Evolutionary conservation across 2,329 filamentous ascomycete genomes (phyloP), one percentile per base, ranked within the genome.

Genomic region (Cyclaneusma minus): DNA sequence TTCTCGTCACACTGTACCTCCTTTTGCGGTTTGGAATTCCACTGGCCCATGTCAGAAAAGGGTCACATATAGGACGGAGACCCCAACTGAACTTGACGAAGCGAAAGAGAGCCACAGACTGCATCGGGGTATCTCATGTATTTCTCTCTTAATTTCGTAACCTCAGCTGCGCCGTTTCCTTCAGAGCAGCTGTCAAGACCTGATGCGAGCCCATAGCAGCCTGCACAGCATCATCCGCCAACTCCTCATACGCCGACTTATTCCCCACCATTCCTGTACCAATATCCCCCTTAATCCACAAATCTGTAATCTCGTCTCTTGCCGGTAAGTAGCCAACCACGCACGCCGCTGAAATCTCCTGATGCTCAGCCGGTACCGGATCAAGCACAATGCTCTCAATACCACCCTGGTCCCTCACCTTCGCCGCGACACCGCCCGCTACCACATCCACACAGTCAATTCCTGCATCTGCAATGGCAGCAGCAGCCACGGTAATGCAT

Each of bases 371-470:
- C 6, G 84, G 74, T 36, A 80, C 73, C 1, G 85, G 84, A 48
- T 95, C 87, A 24, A 93, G 56, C 13, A 93, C 65, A 32, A 77
- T 56, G 16, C 25, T 27, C 16, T 30, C 35, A 42, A 48, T 16
- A 43, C 38, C 30, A 48, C 48, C n/a, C 23, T 47, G 43, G 31
- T 43, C 52, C 36, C 51, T 48, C 9, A 89, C 73, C 24, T 92
- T 52, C 4, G 83, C 87, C 16, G 87, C 84, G 21, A 95, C 82
- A 15, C 89, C 89, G 7, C 85, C 89, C 16, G 79, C 70, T 11
- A 94, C 76, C 16, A 87, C 67, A 54, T 94, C 89, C 24, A 95
- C 75, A 46, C 84, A 94, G 47, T 98, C 89, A 34, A 98, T 94
- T 6, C 84, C 84, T 1, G 89, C 89, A 55, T 98, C 89, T 3